Evolutionary conservation across 2,329 filamentous ascomycete species (phyloP), one percentile per base, ranked within the genome.

Genomic region (Geoglossum cookeanum): DNA sequence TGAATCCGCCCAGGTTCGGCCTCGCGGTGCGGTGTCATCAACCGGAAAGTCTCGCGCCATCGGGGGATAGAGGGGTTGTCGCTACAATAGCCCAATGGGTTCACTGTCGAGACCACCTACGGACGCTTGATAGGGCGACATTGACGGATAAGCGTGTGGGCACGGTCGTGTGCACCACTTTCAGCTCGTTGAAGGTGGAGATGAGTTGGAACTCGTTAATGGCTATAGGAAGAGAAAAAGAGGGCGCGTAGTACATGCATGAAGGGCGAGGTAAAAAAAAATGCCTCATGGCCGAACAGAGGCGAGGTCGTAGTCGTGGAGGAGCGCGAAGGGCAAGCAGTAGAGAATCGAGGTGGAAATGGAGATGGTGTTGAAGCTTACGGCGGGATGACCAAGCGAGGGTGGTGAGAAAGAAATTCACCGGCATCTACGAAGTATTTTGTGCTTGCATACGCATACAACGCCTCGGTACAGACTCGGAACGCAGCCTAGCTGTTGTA

Each of bases 201-300:
- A 51, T 51, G 27, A 51, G 48, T 27, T 51, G 48, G 48, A 51
- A 51, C 48, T 51, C 48, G 32, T 51, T 29, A n/a, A 51, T 51
- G 48, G 27, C 48, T 11, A 22, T 51, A 51, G 27, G 27, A 51
- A 29, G 48, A 51, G 32, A 51, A 51, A 51, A 32, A 51, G 27
- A 42, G 11, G 48, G 48, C 3, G 48, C 48, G n/a, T 29, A 51
- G 48, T 51, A 51, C 48, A 32, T 51, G 48, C 27, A 51, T 30
- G 48, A 33, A 51, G 48, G 48, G 48, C 30, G 48, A 51, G 32
- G 48, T 51, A 51, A 51, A 2, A 22, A 22, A 51, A 51, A 51
- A 51, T 15, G 48, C 48, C 48, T 51, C 48, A 51, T 3, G 27
- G 48, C 17, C 48, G 48, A 51, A 29, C 27, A 51, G 48, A 17